These are phyloP conservation scores for Paradendryphiella salina DNA, from an alignment of 2,329 filamentous ascomycete species.

Conservation along the genomic window DNA sequence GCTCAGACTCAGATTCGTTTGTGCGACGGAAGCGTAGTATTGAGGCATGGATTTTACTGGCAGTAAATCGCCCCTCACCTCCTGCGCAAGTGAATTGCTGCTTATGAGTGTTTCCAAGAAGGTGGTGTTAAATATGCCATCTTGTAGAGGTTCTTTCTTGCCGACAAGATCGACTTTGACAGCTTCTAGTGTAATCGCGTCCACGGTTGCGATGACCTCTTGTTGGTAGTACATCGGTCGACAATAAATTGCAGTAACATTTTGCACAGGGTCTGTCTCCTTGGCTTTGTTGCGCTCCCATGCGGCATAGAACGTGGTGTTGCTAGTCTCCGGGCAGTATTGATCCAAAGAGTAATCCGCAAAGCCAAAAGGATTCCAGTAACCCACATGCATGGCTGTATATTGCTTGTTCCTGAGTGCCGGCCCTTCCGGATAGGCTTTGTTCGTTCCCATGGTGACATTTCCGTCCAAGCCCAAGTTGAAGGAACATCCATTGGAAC, in stretches of 20 bases:
- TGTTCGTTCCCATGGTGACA: conserved; percentile 6
- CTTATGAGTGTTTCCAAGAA: conserved; percentile 43
- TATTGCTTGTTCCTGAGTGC: conserved; percentile 21
- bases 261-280: conserved; percentile 16
- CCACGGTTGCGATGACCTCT: conserved; percentile 49
- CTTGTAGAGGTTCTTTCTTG: conserved; percentile 27
- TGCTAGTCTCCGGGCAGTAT: conserved; percentile 38
- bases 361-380: conserved; percentile 38
- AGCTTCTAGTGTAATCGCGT: conserved; percentile 4
- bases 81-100: background rate
- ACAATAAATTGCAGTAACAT: conserved; percentile 32
- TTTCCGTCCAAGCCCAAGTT: conserved; percentile 18
- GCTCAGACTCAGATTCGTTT: conserved; percentile 15
- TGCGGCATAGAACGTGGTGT: conserved; percentile 37
- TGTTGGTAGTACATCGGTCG: conserved; percentile 52
- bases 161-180: conserved; percentile 20
- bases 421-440: background rate
- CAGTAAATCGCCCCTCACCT: conserved; percentile 10
- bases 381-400: conserved; percentile 52
- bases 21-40: conserved; percentile 9
- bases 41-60: conserved; percentile 13
- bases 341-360: conserved; percentile 38
- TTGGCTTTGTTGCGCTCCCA: conserved; percentile 15
- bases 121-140: conserved; percentile 45
- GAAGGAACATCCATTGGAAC: background rate